Percentiles rank a stretch among this genome's conserved stretches.
Conservation (phyloP, 140 eudicot genomes). For the Senecio squalidus region DNA sequence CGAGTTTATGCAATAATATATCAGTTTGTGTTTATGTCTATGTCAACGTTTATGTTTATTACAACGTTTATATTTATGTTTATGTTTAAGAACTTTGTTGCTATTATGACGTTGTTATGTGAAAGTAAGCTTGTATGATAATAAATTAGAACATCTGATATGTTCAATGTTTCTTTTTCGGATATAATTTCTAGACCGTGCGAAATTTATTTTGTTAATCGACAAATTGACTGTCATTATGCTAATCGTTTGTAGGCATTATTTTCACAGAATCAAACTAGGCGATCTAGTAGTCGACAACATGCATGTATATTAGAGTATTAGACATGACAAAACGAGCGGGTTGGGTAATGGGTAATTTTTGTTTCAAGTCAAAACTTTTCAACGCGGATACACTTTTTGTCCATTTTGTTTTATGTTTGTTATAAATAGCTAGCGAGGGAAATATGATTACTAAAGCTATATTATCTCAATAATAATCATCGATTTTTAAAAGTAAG, state of each 20-base stretch:
- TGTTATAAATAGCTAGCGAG: neutral
- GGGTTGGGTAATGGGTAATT: neutral
- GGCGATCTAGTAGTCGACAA: neutral
- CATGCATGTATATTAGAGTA: neutral
- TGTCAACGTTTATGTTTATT: conserved; percentile 9
- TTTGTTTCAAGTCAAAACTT: neutral
- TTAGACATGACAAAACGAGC: no score
- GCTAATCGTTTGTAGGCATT: neutral
- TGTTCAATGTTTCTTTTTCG: neutral
- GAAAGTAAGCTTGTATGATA: neutral
- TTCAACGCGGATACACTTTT: no score
- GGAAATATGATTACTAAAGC: neutral
- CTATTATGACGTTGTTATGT: neutral
- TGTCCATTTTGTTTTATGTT: no score
- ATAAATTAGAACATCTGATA: neutral
- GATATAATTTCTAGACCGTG: no score
- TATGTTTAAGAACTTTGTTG: neutral
- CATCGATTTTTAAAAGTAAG: no score
- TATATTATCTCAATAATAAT: neutral
- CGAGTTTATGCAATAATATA: neutral
- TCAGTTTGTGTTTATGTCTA: neutral
- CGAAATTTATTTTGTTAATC: no score
- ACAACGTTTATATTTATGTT: neutral
- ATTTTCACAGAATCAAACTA: neutral
- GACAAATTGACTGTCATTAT: no score